Evolutionary conservation across 352 stramenopile species (phyloP), one percentile per base, ranked within the genome.

Genomic region (Globisporangium barbulae): DNA sequence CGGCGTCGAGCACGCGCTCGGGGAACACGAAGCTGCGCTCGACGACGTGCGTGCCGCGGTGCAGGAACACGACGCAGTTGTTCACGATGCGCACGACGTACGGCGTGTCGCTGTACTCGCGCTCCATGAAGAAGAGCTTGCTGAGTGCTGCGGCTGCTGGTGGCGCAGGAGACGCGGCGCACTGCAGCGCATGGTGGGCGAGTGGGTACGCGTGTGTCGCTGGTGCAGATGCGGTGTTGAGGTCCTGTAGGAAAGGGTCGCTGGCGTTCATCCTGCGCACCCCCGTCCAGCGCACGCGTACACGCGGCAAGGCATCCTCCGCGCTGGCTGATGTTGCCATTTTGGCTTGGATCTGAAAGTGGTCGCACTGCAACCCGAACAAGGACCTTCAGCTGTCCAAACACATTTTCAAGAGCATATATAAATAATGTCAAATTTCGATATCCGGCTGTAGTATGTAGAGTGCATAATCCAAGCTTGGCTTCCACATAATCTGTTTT

Each of bases 21-120:
- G 81, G 68, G 52, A 93, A 91, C 48, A 76, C 70, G 39, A 91
- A 87, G 25, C 73, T 72, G 21, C 80, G 78, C 61, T 90, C 84
- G 19, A 88, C 75, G 45, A 91, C 63, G 56, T 85, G 64, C 15
- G 78, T 76, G 19, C 64, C 73, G 52, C 74, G 74, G 63, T 88
- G 74, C 3, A 88, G 47, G 54, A 90, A 85, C 42, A 67, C 71
- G n/a, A 93, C 84, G 39, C 65, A 71, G 59, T 83, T 64, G 48
- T 74, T 75, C 25, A 35, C 63, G 42, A 84, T 65, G 25, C 73
- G 76, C 33, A 85, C 67, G n/a, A 83, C 39, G 21, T 68, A 83
- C 33, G 75, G 73, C 5, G 65, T 77, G 10, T 53, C 50, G 13
- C 61, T 42, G 33, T 71, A 72, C 48, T 74, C 66, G 5, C 62